Evolutionary conservation across 768 basidiomycete species (phyloP).

Genomic region (Tubosaeta brunneosetosa): DNA sequence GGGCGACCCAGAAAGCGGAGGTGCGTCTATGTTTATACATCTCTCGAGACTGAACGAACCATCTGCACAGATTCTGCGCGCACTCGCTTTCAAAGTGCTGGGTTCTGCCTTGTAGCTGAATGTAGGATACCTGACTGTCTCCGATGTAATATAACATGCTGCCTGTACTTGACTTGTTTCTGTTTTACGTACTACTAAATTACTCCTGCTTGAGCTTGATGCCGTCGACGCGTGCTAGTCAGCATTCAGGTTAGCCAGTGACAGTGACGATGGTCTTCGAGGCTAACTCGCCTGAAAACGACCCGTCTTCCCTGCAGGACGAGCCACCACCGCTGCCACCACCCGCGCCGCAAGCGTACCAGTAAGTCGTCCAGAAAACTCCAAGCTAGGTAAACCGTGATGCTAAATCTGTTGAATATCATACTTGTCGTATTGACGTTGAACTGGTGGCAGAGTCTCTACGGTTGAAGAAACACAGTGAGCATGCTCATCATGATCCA

Average conservation of each 20-base stretch:
- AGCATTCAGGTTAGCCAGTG: slow-evolving; percentile 15
- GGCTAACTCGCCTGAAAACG: slow-evolving; percentile 1
- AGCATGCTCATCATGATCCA: slow-evolving; percentile 1
- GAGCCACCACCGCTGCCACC: neutral
- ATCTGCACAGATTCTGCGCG: slow-evolving; percentile 62
- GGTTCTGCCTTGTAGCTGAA: slow-evolving; percentile 50
- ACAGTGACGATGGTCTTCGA: neutral
- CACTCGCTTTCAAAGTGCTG: slow-evolving; percentile 77
- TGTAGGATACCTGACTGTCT: slow-evolving; percentile 10
- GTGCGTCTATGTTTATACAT: slow-evolving; percentile 38
- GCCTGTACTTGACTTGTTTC: neutral
- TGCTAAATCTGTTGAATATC: neutral
- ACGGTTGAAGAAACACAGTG: slow-evolving; percentile 14
- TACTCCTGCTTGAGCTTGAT: neutral
- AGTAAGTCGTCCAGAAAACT: slow-evolving; percentile 8
- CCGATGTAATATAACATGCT: neutral
- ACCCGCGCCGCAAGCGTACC: slow-evolving; percentile 16
- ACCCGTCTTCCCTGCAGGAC: slow-evolving; percentile 11
- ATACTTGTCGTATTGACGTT: slow-evolving; percentile 8
- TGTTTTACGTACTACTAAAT: slow-evolving; percentile 2
- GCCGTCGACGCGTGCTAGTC: slow-evolving; percentile 8
- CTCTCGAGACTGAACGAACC: neutral
- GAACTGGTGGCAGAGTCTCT: slow-evolving; percentile 10
- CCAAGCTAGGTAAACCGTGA: slow-evolving; percentile 11
- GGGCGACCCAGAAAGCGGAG: slow-evolving; percentile 80